Conservation (phyloP, 2,329 filamentous ascomycete genomes). For the Aspergillus fijiensis region DNA sequence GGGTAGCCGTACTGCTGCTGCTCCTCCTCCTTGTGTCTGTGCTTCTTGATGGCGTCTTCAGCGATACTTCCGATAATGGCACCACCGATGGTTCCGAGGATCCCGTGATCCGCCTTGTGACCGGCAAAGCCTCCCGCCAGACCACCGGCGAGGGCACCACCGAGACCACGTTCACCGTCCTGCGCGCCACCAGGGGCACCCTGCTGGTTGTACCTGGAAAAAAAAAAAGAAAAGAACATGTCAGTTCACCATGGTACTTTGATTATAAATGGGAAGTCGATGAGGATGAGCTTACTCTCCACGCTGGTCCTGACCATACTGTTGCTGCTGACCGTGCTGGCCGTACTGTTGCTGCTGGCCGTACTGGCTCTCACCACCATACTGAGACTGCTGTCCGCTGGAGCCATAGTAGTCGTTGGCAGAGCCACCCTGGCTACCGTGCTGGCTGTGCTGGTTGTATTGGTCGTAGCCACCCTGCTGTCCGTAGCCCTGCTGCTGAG, state of each 20-base stretch:
- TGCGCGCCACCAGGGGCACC: conserved; percentile 39
- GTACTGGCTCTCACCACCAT: conserved; percentile 16
- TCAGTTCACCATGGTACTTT: conserved; percentile 18
- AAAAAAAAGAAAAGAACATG: not conserved
- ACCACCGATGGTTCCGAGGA: conserved; percentile 50
- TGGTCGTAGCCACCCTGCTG: conserved; percentile 22
- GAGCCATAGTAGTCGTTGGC: conserved; percentile 20
- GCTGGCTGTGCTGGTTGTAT: conserved; percentile 5
- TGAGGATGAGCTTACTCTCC: conserved; percentile 22
- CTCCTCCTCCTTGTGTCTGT: conserved; percentile 39
- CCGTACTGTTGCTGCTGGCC: conserved; percentile 22
- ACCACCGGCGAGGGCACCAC: conserved; percentile 49
- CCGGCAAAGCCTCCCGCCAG: conserved; percentile 48
- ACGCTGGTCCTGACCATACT: conserved; percentile 19
- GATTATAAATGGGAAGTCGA: not conserved
- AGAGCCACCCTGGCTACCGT: conserved; percentile 12
- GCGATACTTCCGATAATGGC: conserved; percentile 48
- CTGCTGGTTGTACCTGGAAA: conserved; percentile 27
- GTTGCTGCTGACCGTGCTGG: conserved; percentile 18
- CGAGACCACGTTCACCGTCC: conserved; percentile 48
- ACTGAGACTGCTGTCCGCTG: conserved; percentile 21
- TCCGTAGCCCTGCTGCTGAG: conserved; percentile 28
- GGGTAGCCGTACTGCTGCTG: conserved; percentile 17
- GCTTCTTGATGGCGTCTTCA: conserved; percentile 48
- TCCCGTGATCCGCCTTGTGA: conserved; percentile 49